Base-by-base conservation (phyloP, 306 rosid species). In the Geum urbanum region DNA sequence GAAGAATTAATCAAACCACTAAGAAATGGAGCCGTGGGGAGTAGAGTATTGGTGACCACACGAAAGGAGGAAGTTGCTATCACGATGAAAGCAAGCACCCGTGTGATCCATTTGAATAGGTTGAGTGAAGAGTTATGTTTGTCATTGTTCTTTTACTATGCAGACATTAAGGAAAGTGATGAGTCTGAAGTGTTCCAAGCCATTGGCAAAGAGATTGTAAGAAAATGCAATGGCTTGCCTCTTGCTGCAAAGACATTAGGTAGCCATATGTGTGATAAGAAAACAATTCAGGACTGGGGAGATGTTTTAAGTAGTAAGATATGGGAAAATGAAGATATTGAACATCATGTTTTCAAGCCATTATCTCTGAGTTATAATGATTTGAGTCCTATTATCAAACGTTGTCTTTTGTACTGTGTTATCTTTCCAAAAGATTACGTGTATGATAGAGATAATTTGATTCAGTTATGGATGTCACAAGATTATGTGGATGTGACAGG, bases 1-100 rank as follows among this genome's bases (percentile, higher is more conserved):
- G 61, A 69, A 5, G 48, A 15, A 24, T 7, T 69, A 1, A 11
- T 47, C 8, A 20, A 69, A 37, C n/a, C 40, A 44, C n/a, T 60
- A 1, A 24, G 8, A 0, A 8, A 2, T 4, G 71, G 74, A 4
- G 56, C 4, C 1, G 3, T 1, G 5, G 65, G 79, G 0, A 76
- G 74, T 63, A 76, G 22, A 37, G 2, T 51, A 12, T 6, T 76
- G 8, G 67, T 74, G 5, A 74, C 78, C 19, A 74, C 78, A 0
- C 3, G 78, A 2, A 74, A 74, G 0, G 20, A 18, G 9, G 8
- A 11, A 0, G 78, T 74, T 57, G 72, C 27, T 11, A 6, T 0
- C 5, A 18, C 56, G 22, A 74, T 74, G 72, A 22, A 24, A n/a
- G 67, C 37, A 12, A 18, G 4, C 19, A 18, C 8, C 3, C 7